Conservation (phyloP, 1,139 yeast genomes). For the Debaryomyces nepalensis region DNA sequence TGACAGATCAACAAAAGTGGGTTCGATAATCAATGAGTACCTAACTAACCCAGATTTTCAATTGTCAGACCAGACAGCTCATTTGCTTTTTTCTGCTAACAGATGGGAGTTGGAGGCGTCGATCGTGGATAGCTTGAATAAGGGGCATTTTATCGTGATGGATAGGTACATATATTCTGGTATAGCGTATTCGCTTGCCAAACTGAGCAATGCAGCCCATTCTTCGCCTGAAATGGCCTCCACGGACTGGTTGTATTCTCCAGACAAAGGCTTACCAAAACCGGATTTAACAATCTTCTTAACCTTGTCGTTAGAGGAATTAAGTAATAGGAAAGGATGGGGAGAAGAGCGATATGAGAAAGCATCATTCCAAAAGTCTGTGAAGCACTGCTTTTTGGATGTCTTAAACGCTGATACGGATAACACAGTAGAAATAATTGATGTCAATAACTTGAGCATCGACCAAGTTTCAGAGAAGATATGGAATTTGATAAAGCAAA, state of each 20-base stretch:
- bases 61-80: constrained; percentile 78
- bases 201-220: constrained; percentile 30
- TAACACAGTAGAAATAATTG: constrained; percentile 46
- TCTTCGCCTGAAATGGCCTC: constrained; percentile 50
- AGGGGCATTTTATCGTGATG: constrained; percentile 66
- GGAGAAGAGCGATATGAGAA: constrained; percentile 93
- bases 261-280: constrained; percentile 83
- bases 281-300: constrained; percentile 87
- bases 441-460: constrained; percentile 64
- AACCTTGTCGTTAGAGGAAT: constrained; percentile 58
- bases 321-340: constrained; percentile 69
- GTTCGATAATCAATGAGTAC: constrained; percentile 75
- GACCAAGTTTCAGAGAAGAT: constrained; percentile 53
- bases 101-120: constrained; percentile 79
- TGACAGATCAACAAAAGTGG: constrained; percentile 81
- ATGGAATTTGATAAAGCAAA: constrained; percentile 30
- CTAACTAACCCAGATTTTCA: constrained; percentile 54
- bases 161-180: constrained; percentile 95
- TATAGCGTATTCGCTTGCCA: constrained; percentile 90
- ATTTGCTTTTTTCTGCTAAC: constrained; percentile 88
- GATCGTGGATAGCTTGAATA: constrained; percentile 50
- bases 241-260: constrained; percentile 74
- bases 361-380: constrained; percentile 69
- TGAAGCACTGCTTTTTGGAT: constrained; percentile 59
- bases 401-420: constrained; percentile 44